Percentiles rank a stretch among this genome's conserved stretches.
Conservation (phyloP, 495 filamentous ascomycete species). For the Podospora pseudopauciseta region DNA sequence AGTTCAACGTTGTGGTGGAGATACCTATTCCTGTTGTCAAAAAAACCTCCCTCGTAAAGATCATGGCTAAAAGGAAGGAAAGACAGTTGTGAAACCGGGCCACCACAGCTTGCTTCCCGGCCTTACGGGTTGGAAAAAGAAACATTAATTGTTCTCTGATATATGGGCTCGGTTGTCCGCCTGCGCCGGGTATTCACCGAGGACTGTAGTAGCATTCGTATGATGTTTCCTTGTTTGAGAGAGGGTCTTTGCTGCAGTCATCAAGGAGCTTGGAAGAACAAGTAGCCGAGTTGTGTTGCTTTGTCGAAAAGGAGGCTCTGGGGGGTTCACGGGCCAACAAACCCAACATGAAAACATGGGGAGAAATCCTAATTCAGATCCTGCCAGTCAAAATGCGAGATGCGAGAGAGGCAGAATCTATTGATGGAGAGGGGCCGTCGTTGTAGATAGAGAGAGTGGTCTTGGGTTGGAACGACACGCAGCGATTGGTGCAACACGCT, state of each 20-base stretch:
- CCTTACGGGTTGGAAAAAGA: not conserved
- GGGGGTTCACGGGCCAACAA: too few relatives aligned
- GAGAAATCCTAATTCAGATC: not conserved
- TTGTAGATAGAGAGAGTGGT: not conserved
- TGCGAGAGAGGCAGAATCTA: conserved; percentile 14
- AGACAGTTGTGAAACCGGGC: not conserved
- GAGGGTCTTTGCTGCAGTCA: not conserved
- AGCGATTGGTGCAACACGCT: conserved; percentile 30
- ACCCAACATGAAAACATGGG: too few relatives aligned
- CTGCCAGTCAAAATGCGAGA: not conserved
- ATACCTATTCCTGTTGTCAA: not conserved
- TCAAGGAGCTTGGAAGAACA: too few relatives aligned
- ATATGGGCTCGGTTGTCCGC: not conserved
- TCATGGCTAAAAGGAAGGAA: not conserved
- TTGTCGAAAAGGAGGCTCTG: too few relatives aligned
- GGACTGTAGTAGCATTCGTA: not conserved
- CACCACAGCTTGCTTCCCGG: not conserved
- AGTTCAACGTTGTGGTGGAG: not conserved
- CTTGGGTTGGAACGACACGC: conserved; percentile 13
- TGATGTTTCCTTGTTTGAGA: not conserved
- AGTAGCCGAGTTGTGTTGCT: too few relatives aligned
- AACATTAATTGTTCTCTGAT: not conserved
- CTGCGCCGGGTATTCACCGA: not conserved
- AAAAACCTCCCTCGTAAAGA: not conserved
- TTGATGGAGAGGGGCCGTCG: not conserved